Base-by-base conservation (phyloP, 2,329 filamentous ascomycete genomes). In the Colletotrichum karsti region DNA sequence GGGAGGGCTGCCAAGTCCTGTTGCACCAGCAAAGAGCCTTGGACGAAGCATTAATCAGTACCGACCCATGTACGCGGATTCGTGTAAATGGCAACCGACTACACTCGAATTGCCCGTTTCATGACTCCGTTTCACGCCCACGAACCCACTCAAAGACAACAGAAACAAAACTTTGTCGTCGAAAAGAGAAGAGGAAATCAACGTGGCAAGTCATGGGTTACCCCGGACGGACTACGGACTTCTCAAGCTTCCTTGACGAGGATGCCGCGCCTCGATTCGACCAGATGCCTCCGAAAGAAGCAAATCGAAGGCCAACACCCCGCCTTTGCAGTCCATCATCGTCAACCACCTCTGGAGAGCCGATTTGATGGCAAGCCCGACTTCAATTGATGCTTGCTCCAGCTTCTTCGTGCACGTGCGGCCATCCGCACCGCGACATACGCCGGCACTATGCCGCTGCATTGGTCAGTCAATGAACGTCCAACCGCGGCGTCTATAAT, bases 51-150 rank as follows among this genome's bases (percentile, higher is more conserved):
- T 48, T 28, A 15, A 41, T 35, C 55, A n/a, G n/a, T n/a, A 44
- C 26, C 15, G 30, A n/a, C n/a, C 20, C 28, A 58, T 42, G 42
- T 44, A 28, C 39, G 12, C n/a, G 26, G 28, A 6, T 26, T 37
- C 9, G 41, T 26, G 26, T 48, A 9, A 22, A 18, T 28, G 35
- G 20, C 22, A 24, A 28, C 18, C 20, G 22, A 39, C 33, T 33
- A 18, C 53, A 39, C 18, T 28, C n/a, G 20, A 26, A 50, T 39
- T 28, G 22, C 22, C 28, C 33, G 63, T 63, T 63, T 63, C 58
- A 67, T 42, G 42, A 30, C 42, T 63, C 30, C 20, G 58, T 67
- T 63, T 56, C 63, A 62, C 35, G 37, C 18, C 15, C 18, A 65
- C 7, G 42, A 35, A 37, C 39, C 18, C 37, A 46, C 30, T 18